Base-by-base conservation (phyloP, 176 grass and related monocot genomes). In the Rhipidocladum racemiflorum region DNA sequence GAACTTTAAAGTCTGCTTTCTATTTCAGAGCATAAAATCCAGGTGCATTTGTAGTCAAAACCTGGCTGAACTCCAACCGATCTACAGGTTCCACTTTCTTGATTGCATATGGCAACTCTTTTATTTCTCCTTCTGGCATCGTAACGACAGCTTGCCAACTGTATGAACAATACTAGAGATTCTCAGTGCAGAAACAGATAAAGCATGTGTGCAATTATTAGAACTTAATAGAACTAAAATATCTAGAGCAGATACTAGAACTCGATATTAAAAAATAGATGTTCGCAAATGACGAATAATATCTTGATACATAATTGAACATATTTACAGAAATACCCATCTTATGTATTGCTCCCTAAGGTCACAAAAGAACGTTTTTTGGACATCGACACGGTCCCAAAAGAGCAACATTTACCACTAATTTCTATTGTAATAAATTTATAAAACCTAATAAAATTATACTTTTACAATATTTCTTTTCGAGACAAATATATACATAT, bases 101-200 rank as follows among this genome's bases (percentile, higher is more conserved):
- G 73, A 99, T 87, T 71, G 89, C 72, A 86, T 93, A 82, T 70
- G 96, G 96, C 76, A 88, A 61, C 71, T 99, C 88, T 76, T 77
- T 38, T 86, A 88, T 87, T 83, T 93, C 84, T 73, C 91, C 91
- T 84, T 88, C 89, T 54, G 93, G 89, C 87, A 93, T 93, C 51
- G 69, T 76, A 86, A 95, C 67, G 17, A 78, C 83, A 79, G 90
- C 44, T 61, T 91, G 87, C 96, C 96, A 99, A 90, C 96, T 99
- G 85, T 87, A 91, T 74, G 29, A 65, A 85, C 10, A 90, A 38
- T 42, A 53, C 2, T 42, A 76, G 55, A 78, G 40, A 14, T 55
- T 76, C 40, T 34, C 28, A 72, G 35, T 50, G 21, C 25, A 85
- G 23, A 77, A 81, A 70, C 12, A 45, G 11, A 85, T 70, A 45